A percentile compares a stretch with the other conserved stretches of the same genome.
phyloP scores from a whole-genome alignment of 106 monocot genomes.

The Dendrobium nobile region DNA sequence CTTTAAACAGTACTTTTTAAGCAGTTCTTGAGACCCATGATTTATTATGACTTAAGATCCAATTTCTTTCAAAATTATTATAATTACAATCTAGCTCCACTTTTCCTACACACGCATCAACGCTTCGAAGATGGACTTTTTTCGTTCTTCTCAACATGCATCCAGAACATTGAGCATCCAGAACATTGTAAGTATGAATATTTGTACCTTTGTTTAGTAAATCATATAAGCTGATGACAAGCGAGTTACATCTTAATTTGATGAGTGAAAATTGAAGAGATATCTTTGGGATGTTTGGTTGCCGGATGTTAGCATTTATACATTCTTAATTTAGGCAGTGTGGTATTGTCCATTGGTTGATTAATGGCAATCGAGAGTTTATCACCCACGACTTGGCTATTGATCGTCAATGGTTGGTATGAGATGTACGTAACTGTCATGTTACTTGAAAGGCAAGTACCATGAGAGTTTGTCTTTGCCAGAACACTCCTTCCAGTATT shows the following conservation, averaged over 20 bases:
- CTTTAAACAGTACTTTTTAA: not conserved
- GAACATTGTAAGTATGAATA: constrained; percentile 6
- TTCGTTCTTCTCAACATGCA: not conserved
- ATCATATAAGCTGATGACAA: not conserved
- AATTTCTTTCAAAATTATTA: not conserved
- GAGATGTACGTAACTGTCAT: constrained; percentile 3
- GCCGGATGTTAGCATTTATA: constrained; percentile 2
- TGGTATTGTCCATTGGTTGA: constrained; percentile 3
- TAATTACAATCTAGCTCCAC: not conserved
- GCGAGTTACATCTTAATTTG: constrained; percentile 1
- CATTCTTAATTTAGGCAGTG: not conserved
- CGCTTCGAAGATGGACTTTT: not conserved
- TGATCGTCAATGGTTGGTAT: constrained; percentile 6
- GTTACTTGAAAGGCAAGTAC: constrained; percentile 8
- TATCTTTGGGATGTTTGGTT: constrained; percentile 5
- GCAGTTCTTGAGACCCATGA: not conserved
- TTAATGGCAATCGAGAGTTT: constrained; percentile 5
- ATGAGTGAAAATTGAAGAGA: not conserved
- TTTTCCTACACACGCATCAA: not conserved
- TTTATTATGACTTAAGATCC: not conserved
- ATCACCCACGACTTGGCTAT: constrained; percentile 2
- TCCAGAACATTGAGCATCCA: not conserved
- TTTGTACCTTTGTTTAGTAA: constrained; percentile 6
- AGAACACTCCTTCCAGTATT: not conserved
- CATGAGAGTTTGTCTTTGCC: constrained; percentile 6